Conservation (phyloP, 2,329 filamentous ascomycete genomes). For the Microsporum ferrugineum region DNA sequence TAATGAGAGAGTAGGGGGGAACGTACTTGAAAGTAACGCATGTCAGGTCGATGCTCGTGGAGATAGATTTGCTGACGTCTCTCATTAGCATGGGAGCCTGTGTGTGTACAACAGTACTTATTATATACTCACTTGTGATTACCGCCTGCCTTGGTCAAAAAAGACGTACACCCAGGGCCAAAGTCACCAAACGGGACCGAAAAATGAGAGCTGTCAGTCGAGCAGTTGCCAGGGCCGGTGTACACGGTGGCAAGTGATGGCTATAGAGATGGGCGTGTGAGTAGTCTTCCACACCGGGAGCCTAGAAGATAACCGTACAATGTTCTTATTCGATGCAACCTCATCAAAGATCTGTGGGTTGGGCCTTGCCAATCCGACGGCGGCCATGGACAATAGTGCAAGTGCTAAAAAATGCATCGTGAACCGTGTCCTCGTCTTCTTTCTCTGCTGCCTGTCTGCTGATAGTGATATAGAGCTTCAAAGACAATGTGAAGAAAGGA, state of each 20-base stretch:
- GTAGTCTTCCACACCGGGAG: too few species aligned
- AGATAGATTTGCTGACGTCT: background rate
- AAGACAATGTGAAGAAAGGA: background rate
- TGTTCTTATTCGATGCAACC: background rate
- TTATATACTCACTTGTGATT: background rate
- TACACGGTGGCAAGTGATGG: background rate
- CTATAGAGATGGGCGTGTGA: background rate
- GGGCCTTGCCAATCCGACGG: background rate
- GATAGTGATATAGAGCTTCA: background rate
- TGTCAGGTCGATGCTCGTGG: background rate
- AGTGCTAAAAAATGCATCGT: background rate
- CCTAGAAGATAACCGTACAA: background rate
- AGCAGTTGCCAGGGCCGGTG: background rate
- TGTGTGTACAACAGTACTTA: background rate
- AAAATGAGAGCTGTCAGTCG: background rate
- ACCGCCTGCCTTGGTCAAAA: background rate
- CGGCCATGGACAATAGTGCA: background rate
- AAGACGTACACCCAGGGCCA: background rate
- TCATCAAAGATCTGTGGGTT: background rate
- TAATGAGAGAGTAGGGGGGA: background rate
- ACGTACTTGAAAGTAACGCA: background rate
- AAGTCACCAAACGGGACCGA: background rate
- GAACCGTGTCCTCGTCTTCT: background rate
- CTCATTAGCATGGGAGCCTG: background rate
- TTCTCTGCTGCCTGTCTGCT: background rate